Evolutionary conservation across 169 alveolate species (phyloP), one percentile per base, ranked within the genome.

Genomic region (Plasmodium berghei): DNA sequence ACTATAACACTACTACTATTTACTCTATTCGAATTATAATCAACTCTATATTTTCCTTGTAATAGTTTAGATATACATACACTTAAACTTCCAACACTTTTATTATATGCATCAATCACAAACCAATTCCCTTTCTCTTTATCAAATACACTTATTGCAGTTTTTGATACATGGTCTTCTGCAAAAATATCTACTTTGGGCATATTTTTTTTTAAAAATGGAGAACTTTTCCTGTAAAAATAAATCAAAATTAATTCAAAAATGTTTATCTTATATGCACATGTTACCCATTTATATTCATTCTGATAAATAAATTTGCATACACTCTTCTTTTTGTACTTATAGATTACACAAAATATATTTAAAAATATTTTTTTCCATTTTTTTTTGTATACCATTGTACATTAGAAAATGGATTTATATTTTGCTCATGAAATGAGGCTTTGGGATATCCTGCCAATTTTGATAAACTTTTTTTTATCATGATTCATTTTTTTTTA

Each of bases 1-100:
- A 95, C 96, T 16, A 96, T 96, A n/a, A 96, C 97, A 85, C 95
- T 94, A 73, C 96, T 97, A 26, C 98, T 96, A 74, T 92, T 90
- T 10, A 94, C 94, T 28, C 85, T 70, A 22, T 89, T 87, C 0
- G 96, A 71, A 56, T 89, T 85, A 64, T 92, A 91, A 10, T 93
- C 94, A n/a, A 94, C 95, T 40, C 93, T 86, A 63, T 94, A 93
- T 69, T 94, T 94, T 12, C 96, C 96, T 59, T 94, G 96, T 49
- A 94, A 67, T n/a, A 94, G 42, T 12, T 72, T 91, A 56, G 95
- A 73, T 14, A 94, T 89, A 22, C 94, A 92, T 10, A 93, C 92
- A 45, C 95, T 94, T 48, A 92, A 87, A 12, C 95, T 92, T 49
- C 96, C 96, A 28, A 94, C 96, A 40, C 95, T 94, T 90, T 93